Evolutionary conservation across 106 monocot genomes (phyloP).

Genomic region (Apostasia ramifera): DNA sequence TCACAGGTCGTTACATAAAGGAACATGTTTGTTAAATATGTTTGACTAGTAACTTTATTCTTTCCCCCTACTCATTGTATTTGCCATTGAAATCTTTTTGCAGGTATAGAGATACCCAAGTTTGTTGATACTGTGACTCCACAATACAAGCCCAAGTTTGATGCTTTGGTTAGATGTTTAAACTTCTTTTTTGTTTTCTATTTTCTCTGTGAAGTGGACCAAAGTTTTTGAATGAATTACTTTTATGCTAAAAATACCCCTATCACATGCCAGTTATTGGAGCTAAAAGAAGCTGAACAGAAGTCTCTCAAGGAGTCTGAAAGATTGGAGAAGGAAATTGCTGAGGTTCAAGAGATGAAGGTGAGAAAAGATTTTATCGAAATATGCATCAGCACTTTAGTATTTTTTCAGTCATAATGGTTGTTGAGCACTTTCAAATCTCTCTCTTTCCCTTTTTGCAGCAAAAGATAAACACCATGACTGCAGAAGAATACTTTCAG

Average conservation of each 20-base stretch:
- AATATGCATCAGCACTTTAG: neutral
- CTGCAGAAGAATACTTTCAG: conserved; percentile 88
- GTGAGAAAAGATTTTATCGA: conserved; percentile 16
- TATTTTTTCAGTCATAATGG: neutral
- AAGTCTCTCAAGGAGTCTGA: conserved; percentile 76
- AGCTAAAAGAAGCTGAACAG: conserved; percentile 88
- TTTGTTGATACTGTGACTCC: conserved; percentile 91
- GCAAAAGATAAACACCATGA: conserved; percentile 97
- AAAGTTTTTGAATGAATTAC: neutral
- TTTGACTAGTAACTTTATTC: no score
- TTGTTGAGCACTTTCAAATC: neutral
- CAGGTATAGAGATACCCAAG: conserved; percentile 94
- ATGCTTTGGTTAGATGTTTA: conserved; percentile 59
- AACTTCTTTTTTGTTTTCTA: neutral
- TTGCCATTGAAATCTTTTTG: conserved; percentile 2
- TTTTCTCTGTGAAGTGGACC: neutral
- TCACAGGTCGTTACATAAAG: no score
- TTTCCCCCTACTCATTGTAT: no score
- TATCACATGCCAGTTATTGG: conserved; percentile 38
- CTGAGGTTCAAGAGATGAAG: conserved; percentile 82
- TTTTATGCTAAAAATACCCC: no score
- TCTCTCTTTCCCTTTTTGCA: conserved; percentile 17
- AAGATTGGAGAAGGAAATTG: conserved; percentile 87
- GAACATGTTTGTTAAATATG: no score
- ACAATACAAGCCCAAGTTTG: conserved; percentile 92